A percentile compares a stretch with the other conserved stretches of the same genome.
These are phyloP conservation scores for Cryphonectria japonica DNA, from an alignment of 2,329 filamentous ascomycete species.

Conservation along the genomic window DNA sequence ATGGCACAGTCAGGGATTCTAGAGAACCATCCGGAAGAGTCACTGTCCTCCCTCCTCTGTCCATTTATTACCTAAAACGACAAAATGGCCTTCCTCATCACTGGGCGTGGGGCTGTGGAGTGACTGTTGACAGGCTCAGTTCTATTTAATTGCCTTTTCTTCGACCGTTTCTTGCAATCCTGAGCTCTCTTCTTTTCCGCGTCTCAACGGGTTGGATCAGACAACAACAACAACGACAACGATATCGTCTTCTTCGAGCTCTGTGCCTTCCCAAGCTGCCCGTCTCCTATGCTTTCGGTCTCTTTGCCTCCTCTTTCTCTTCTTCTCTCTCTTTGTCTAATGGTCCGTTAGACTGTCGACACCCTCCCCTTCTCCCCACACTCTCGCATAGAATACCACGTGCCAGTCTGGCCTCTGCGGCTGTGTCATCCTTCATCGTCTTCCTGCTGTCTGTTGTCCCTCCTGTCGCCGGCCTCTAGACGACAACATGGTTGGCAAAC, in stretches of 20 bases:
- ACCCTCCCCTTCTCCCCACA: not conserved
- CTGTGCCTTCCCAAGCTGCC: not conserved
- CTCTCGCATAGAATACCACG: not conserved
- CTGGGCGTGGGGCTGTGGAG: not conserved
- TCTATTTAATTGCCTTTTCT: not conserved
- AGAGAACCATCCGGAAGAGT: not conserved
- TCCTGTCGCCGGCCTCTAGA: not conserved
- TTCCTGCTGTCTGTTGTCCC: not conserved
- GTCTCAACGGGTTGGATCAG: not conserved
- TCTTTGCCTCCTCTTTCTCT: not conserved
- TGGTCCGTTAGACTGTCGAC: not conserved
- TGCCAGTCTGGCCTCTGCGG: not conserved
- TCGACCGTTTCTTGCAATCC: not conserved
- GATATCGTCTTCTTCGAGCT: not conserved
- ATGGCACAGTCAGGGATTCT: not conserved
- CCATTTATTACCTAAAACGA: not conserved
- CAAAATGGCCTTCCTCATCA: not conserved
- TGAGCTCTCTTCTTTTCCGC: not conserved
- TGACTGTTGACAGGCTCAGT: not conserved
- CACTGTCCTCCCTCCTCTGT: not conserved
- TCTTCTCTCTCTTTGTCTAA: not conserved
- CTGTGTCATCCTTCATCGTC: not conserved
- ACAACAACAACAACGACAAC: not conserved
- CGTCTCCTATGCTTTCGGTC: not conserved
- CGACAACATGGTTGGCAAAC: constrained; percentile 52